These are phyloP conservation scores for Beauveria scarabaeidicola DNA, from an alignment of 2,329 filamentous ascomycete species.

Conservation along the genomic window DNA sequence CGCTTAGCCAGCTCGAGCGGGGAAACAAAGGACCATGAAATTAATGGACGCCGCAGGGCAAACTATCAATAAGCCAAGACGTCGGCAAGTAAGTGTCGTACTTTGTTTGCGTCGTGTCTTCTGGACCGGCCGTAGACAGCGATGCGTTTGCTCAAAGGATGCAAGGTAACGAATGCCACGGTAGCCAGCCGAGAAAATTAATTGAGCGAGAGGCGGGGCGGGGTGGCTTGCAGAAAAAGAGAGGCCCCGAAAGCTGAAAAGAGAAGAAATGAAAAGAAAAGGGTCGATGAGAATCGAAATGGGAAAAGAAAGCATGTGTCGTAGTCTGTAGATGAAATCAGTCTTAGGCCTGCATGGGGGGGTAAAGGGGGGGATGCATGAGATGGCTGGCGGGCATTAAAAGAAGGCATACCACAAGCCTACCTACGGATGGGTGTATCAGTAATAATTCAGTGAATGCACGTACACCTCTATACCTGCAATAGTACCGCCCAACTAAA, in stretches of 20 bases:
- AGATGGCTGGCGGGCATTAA: constrained; percentile 1
- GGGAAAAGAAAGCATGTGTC: not conserved
- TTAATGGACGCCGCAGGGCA: not conserved
- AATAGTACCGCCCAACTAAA: not conserved
- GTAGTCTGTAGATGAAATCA: constrained; percentile 1
- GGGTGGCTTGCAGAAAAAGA: constrained; percentile 9
- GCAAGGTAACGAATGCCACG: constrained; percentile 1
- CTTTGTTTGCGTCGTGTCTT: not conserved
- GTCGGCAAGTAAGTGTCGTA: not conserved
- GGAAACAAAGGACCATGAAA: not conserved
- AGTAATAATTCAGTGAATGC: not conserved
- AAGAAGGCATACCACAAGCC: not conserved
- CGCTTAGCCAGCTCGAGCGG: constrained; percentile 9
- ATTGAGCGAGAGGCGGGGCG: not conserved
- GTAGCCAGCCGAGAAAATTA: not conserved
- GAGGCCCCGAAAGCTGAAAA: not conserved
- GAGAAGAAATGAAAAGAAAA: not conserved
- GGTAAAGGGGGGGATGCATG: not conserved
- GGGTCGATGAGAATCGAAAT: constrained; percentile 1
- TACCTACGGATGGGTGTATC: not conserved
- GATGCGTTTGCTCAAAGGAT: constrained; percentile 1
- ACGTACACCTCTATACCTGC: not conserved
- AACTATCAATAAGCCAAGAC: constrained; percentile 6
- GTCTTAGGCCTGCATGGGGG: not conserved
- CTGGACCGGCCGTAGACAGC: constrained; percentile 10